Percentiles rank a stretch among this genome's conserved stretches.
These are phyloP conservation scores for Biscutella laevigata DNA, from an alignment of 441 rosid genomes.

Conservation along the genomic window DNA sequence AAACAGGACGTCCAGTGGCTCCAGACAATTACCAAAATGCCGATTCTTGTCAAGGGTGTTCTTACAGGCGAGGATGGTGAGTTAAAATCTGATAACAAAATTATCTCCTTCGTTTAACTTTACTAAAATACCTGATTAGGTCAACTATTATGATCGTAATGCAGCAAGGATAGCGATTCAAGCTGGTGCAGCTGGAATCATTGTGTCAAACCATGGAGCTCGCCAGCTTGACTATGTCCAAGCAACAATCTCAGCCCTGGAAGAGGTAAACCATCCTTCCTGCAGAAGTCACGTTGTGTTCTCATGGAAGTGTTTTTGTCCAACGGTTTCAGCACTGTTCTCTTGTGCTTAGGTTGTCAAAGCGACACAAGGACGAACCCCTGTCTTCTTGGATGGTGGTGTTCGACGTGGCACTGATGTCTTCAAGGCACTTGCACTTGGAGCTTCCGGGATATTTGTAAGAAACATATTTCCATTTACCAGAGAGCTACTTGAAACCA, in stretches of 20 bases:
- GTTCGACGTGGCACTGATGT: constrained; percentile 95
- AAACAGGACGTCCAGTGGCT: constrained; percentile 54
- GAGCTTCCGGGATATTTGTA: constrained; percentile 94
- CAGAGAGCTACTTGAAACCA: background rate
- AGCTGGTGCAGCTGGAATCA: constrained; percentile 81
- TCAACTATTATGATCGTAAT: background rate
- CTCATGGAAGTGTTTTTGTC: background rate
- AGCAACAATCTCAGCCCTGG: constrained; percentile 81
- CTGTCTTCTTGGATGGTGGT: constrained; percentile 90
- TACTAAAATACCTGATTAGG: background rate
- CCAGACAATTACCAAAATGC: constrained; percentile 50
- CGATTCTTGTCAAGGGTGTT: constrained; percentile 83
- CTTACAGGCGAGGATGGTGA: constrained; percentile 83
- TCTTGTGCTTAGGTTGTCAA: constrained; percentile 52
- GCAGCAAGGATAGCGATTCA: constrained; percentile 79
- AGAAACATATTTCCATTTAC: constrained; percentile 16
- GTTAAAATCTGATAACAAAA: constrained; percentile 6
- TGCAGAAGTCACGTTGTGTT: background rate
- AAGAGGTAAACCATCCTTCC: constrained; percentile 53
- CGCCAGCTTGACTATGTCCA: constrained; percentile 95
- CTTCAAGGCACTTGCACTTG: constrained; percentile 94
- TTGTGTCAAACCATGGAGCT: constrained; percentile 97
- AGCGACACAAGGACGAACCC: constrained; percentile 75
- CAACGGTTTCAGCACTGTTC: background rate
- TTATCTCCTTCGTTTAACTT: background rate